phyloP scores from a whole-genome alignment of 2,329 filamentous ascomycete genomes.

The Venturia carpophila region DNA sequence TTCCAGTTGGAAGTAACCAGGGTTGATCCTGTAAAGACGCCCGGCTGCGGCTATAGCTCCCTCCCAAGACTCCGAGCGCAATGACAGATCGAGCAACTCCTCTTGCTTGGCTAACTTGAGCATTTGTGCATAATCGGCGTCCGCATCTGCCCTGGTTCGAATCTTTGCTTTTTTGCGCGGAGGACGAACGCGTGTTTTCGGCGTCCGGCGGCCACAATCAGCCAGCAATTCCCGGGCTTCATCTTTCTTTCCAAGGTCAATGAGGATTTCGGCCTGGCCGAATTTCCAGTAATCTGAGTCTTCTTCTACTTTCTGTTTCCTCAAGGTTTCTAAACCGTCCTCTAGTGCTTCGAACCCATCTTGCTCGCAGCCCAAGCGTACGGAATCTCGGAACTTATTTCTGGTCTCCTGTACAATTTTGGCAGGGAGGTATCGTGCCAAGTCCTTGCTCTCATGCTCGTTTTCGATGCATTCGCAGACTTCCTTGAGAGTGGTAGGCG shows the following conservation, averaged over 20 bases:
- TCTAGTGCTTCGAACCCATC: constrained; percentile 12
- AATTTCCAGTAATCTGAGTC: constrained; percentile 15
- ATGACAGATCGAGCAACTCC: constrained; percentile 1
- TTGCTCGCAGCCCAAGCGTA: constrained; percentile 10
- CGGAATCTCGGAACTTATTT: constrained; percentile 11
- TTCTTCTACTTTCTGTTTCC: not conserved
- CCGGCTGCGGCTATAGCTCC: not conserved
- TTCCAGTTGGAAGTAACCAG: constrained; percentile 11
- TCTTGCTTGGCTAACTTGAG: constrained; percentile 4
- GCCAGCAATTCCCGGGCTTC: constrained; percentile 14
- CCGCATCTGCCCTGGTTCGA: constrained; percentile 1
- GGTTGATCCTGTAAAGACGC: constrained; percentile 7
- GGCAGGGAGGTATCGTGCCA: constrained; percentile 1
- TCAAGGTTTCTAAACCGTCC: not conserved
- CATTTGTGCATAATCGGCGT: constrained; percentile 8
- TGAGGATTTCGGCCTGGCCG: constrained; percentile 6
- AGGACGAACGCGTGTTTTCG: not conserved
- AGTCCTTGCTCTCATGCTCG: not conserved
- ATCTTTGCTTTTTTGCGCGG: not conserved
- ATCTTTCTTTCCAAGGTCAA: constrained; percentile 14
- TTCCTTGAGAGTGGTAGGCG: constrained; percentile 11
- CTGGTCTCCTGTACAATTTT: constrained; percentile 15
- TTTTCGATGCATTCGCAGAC: constrained; percentile 10
- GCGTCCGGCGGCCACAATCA: not conserved
- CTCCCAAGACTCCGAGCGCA: constrained; percentile 11